These are phyloP conservation scores for Parmelia sp. DNA, from an alignment of 495 filamentous ascomycete genomes.

Conservation along the genomic window DNA sequence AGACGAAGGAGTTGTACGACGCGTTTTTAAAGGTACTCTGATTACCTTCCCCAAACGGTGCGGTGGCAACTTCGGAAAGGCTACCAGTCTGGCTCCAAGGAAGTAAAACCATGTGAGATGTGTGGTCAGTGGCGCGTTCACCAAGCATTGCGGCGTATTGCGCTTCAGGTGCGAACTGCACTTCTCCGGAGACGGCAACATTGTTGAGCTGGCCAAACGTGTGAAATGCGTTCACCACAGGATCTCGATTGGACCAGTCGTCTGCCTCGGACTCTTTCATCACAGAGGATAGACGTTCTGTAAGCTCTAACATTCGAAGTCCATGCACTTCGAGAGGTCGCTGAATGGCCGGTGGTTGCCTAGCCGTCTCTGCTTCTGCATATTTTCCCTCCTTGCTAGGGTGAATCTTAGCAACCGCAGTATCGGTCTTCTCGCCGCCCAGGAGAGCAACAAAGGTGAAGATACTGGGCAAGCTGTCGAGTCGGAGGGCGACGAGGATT, in stretches of 20 bases:
- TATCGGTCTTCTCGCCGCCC: slow-evolving; percentile 44
- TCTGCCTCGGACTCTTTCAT: slow-evolving; percentile 88
- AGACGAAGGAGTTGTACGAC: slow-evolving; percentile 60
- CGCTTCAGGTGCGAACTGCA: slow-evolving; percentile 67
- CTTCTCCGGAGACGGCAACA: slow-evolving; percentile 72
- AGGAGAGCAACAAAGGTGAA: slow-evolving; percentile 80
- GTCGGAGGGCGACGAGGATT: slow-evolving; percentile 65
- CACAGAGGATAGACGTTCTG: slow-evolving; percentile 87
- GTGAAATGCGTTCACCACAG: slow-evolving; percentile 85
- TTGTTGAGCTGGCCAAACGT: slow-evolving; percentile 83
- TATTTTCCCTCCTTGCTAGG: slow-evolving; percentile 16
- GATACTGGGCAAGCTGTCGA: slow-evolving; percentile 81
- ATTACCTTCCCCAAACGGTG: slow-evolving; percentile 1
- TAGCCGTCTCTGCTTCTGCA: slow-evolving; percentile 18
- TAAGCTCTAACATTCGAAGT: slow-evolving; percentile 77
- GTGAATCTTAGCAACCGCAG: slow-evolving; percentile 42
- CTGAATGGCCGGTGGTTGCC: slow-evolving; percentile 27
- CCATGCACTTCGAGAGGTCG: slow-evolving; percentile 74
- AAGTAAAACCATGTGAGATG: slow-evolving; percentile 75
- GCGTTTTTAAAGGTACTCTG: slow-evolving; percentile 35
- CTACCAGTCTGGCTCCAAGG: slow-evolving; percentile 87
- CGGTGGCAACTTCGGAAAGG: slow-evolving; percentile 47
- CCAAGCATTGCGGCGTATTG: slow-evolving; percentile 74
- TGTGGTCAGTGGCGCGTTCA: slow-evolving; percentile 56
- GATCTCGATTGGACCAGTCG: slow-evolving; percentile 69